Evolutionary conservation across 352 stramenopile species (phyloP).

Genomic region (Phytophthora citricola): DNA sequence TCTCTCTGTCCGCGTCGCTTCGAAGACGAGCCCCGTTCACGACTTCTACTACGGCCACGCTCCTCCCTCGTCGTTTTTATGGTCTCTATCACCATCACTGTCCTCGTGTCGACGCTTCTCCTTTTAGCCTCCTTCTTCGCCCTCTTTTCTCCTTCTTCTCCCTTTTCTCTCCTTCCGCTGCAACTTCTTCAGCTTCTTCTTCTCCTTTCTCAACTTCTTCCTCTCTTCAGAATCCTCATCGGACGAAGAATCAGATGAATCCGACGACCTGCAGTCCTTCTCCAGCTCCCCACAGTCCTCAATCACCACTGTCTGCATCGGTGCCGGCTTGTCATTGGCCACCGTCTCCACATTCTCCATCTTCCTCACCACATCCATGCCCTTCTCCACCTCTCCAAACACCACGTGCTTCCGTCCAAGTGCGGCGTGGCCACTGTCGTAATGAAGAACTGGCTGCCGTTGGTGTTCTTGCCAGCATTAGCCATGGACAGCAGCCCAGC

Average conservation of each 20-base stretch:
- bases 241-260: slow-evolving; percentile 3
- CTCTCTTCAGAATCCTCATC: slow-evolving; percentile 1
- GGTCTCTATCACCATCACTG: not conserved
- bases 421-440: slow-evolving; percentile 91
- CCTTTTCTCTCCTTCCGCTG: slow-evolving; percentile 16
- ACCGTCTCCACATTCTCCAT: slow-evolving; percentile 94
- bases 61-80: slow-evolving; percentile 6
- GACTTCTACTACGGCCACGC: slow-evolving; percentile 6
- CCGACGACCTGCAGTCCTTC: slow-evolving; percentile 4
- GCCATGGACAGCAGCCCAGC: slow-evolving; percentile 96
- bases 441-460: slow-evolving; percentile 90
- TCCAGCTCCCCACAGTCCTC: slow-evolving; percentile 93
- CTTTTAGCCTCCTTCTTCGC: slow-evolving; percentile 25
- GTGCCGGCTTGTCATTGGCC: slow-evolving; percentile 77
- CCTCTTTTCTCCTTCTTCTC: slow-evolving; percentile 42
- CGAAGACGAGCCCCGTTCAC: not conserved
- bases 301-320: slow-evolving; percentile 92
- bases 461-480: slow-evolving; percentile 87
- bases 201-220: slow-evolving; percentile 20
- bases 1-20: not conserved
- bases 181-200: slow-evolving; percentile 38
- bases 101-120: slow-evolving; percentile 14
- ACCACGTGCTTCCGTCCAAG: slow-evolving; percentile 99
- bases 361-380: slow-evolving; percentile 75
- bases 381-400: slow-evolving; percentile 98